Conservation (phyloP, 345 rosid genomes). For the Euphorbia lathyris region DNA sequence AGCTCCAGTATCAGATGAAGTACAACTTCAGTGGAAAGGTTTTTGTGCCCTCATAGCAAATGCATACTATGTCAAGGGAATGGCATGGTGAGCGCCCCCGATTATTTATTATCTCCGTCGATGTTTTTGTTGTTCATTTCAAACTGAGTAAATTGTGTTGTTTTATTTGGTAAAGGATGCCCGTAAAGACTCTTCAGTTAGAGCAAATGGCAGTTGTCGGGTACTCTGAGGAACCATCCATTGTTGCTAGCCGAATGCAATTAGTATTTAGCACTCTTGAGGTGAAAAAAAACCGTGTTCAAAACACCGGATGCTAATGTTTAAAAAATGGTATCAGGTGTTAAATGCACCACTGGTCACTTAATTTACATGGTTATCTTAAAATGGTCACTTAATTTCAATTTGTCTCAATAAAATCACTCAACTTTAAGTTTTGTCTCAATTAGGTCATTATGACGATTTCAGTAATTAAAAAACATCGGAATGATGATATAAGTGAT, state of each 20-base stretch:
- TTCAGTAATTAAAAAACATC: no score
- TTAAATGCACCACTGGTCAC: no score
- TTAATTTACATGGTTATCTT: no score
- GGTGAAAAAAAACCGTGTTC: constrained; percentile 58
- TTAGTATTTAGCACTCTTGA: constrained; percentile 87
- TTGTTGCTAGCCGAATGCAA: constrained; percentile 86
- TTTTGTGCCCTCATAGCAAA: constrained; percentile 90
- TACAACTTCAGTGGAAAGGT: constrained; percentile 70
- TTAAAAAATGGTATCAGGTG: no score
- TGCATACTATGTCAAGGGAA: constrained; percentile 74
- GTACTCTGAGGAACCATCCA: constrained; percentile 74
- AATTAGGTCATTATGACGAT: no score
- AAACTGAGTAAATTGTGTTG: background rate
- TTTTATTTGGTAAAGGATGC: constrained; percentile 54
- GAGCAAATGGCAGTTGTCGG: constrained; percentile 94
- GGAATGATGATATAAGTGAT: no score
- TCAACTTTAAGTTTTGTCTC: no score
- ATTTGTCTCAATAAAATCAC: no score
- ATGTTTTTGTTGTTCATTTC: background rate
- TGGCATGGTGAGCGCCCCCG: constrained; percentile 75
- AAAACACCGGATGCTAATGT: no score
- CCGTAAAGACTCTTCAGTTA: constrained; percentile 89
- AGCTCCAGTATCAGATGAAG: constrained; percentile 62
- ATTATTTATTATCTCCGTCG: background rate
- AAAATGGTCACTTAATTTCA: no score